Base-by-base conservation (phyloP, 345 rosid species). In the Hibiscus tridactylites region DNA sequence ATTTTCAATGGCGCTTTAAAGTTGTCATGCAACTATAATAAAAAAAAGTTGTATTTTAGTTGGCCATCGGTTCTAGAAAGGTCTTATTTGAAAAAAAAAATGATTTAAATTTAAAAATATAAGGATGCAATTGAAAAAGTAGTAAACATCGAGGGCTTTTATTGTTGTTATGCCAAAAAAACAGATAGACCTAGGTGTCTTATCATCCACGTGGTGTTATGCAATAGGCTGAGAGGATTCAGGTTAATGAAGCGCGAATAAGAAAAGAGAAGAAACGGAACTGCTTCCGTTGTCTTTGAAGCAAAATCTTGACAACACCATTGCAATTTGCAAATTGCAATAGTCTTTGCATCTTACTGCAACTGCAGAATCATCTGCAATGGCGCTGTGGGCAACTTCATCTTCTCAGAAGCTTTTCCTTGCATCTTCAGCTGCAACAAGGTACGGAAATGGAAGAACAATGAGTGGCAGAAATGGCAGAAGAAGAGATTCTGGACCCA, bases 331-430 rank as follows among this genome's bases (percentile, higher is more conserved):
- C 24, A 21, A 21, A 21, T 21, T 21, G 24, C 37, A 4, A 5
- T 39, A 39, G 44, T 39, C 44, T 39, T 39, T 39, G 44, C 9
- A 39, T 39, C 44, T 39, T 7, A 39, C 44, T 39, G 6, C 24
- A n/a, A n/a, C n/a, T n/a, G n/a, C n/a, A n/a, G n/a, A n/a, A n/a
- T n/a, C n/a, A 33, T 31, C 58, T 15, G 42, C 26, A 70, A 82
- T 84, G 85, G 82, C 82, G 17, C 44, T 82, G 49, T 78, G 74
- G 60, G 61, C 83, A 13, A 56, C 60, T 19, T 58, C 62, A 1
- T 77, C 79, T 47, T 54, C 50, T 65, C 82, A 78, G 61, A 76
- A 66, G 53, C 65, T 74, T 44, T 74, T 73, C 61, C 37, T 74
- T 26, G 57, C 71, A 50, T 72, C 75, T 16, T 37, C 58, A 16